These are phyloP conservation scores for Solanum aculeatissimum DNA, from an alignment of 305 asterid species.

Conservation along the genomic window DNA sequence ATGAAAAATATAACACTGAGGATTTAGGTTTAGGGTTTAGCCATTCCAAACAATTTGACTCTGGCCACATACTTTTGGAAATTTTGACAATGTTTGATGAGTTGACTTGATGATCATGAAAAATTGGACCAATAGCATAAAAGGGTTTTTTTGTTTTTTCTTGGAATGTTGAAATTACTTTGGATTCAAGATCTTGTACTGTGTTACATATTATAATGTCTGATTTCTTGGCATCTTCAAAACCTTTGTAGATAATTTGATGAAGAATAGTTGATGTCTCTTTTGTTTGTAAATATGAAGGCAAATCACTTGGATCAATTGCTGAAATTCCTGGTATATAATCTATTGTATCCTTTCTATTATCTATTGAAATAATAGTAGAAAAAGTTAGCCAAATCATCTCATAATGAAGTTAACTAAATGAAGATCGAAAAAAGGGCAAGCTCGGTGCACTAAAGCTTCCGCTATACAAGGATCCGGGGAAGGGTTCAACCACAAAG, in stretches of 20 bases:
- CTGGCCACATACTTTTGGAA: slow-evolving; percentile 32
- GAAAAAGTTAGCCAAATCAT: not conserved
- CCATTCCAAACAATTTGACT: slow-evolving; percentile 32
- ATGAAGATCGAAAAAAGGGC: too few relatives aligned
- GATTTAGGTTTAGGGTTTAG: slow-evolving; percentile 21
- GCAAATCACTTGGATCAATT: slow-evolving; percentile 33
- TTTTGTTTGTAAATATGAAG: slow-evolving; percentile 29
- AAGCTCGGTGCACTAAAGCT: too few relatives aligned
- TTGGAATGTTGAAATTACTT: slow-evolving; percentile 24
- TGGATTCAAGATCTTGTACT: slow-evolving; percentile 39
- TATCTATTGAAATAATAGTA: not conserved
- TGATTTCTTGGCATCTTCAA: slow-evolving; percentile 12
- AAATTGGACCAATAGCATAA: slow-evolving; percentile 50
- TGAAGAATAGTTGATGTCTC: slow-evolving; percentile 11
- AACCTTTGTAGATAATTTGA: slow-evolving; percentile 11
- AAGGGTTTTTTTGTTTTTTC: slow-evolving; percentile 15
- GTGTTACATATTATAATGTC: slow-evolving; percentile 52
- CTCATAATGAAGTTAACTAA: not conserved
- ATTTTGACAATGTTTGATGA: not conserved
- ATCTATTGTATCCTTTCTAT: slow-evolving; percentile 13
- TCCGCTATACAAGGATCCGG: too few relatives aligned
- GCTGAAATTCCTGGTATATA: slow-evolving; percentile 40
- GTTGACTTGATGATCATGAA: not conserved
- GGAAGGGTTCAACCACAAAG: too few relatives aligned
- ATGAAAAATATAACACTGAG: slow-evolving; percentile 49